These are phyloP conservation scores for Lantana camara DNA, from an alignment of 257 asterid species.

Conservation along the genomic window DNA sequence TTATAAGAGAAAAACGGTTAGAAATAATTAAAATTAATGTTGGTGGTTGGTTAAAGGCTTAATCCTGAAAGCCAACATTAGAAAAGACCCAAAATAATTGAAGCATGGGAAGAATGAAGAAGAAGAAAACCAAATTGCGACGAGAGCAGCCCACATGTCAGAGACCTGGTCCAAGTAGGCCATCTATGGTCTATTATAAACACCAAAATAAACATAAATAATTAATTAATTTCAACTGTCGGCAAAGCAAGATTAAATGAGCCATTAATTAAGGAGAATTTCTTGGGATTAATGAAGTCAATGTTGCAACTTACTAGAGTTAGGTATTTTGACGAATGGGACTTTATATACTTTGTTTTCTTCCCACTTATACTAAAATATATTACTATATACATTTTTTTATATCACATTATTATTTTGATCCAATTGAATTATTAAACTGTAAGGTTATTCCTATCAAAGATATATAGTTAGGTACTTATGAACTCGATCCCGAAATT, in stretches of 20 bases:
- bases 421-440: too few species aligned
- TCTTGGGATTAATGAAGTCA: not conserved
- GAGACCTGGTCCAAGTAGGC: not conserved
- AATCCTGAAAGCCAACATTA: not conserved
- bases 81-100: not conserved
- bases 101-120: not conserved
- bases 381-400: too few species aligned
- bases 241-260: conserved; percentile 15
- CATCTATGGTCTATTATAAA: not conserved
- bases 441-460: too few species aligned
- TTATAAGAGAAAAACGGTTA: too few species aligned
- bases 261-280: not conserved
- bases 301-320: not conserved
- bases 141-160: conserved; percentile 6
- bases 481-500: too few species aligned
- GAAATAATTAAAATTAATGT: too few species aligned
- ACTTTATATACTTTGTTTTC: too few species aligned
- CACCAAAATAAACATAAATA: not conserved
- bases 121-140: conserved; percentile 1
- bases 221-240: conserved; percentile 16
- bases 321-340: not conserved
- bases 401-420: too few species aligned
- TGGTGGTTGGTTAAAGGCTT: too few species aligned
- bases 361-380: too few species aligned
- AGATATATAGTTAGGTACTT: too few species aligned